These are phyloP conservation scores for Pharus latifolius DNA, from an alignment of 176 grass and related monocot species.

Conservation along the genomic window DNA sequence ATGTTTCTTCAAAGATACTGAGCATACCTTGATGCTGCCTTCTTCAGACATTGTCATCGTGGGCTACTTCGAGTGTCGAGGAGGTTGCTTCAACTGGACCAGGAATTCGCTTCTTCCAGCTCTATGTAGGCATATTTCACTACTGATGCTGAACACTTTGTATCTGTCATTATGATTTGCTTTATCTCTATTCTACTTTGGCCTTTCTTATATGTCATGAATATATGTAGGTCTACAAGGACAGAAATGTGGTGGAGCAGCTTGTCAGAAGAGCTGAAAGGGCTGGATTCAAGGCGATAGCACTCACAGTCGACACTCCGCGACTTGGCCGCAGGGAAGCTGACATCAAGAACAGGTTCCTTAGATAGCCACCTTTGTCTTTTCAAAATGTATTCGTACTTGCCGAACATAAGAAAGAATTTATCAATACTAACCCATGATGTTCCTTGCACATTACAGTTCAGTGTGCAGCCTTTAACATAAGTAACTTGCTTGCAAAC, in stretches of 20 bases:
- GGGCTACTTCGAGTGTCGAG: constrained; percentile 89
- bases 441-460: too few relatives aligned
- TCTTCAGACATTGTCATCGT: constrained; percentile 70
- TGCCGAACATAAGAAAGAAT: too few relatives aligned
- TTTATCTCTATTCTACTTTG: neutral
- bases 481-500: too few relatives aligned
- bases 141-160: neutral
- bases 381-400: neutral
- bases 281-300: constrained; percentile 94
- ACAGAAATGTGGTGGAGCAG: constrained; percentile 73
- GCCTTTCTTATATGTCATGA: neutral
- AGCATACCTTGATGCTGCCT: neutral
- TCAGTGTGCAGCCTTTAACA: too few relatives aligned
- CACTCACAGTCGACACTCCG: constrained; percentile 83
- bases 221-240: constrained; percentile 13
- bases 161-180: neutral
- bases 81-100: constrained; percentile 84
- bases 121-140: constrained; percentile 41
- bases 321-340: constrained; percentile 73
- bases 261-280: constrained; percentile 74
- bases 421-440: too few relatives aligned
- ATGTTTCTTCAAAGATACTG: neutral
- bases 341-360: constrained; percentile 83
- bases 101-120: constrained; percentile 86
- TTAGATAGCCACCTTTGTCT: neutral